Conservation (phyloP, 805 yeast genomes). For the Kuraishia ogatae region DNA sequence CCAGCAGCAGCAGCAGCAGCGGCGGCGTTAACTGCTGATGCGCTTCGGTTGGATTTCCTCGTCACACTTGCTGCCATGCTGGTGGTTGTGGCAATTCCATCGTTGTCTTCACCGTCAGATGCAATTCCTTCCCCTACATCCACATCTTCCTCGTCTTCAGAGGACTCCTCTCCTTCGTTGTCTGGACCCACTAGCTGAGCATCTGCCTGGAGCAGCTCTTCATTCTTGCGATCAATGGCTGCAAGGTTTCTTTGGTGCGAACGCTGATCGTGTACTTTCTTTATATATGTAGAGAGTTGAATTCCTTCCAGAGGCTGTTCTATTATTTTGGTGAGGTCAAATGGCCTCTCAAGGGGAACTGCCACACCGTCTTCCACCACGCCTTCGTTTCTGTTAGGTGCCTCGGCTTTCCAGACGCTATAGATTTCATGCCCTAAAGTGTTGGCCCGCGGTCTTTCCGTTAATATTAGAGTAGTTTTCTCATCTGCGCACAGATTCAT, state of each 20-base stretch:
- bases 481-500: constrained; percentile 53
- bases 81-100: constrained; percentile 11
- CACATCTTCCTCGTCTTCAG: constrained; percentile 12
- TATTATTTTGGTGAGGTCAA: constrained; percentile 28
- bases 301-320: constrained; percentile 43
- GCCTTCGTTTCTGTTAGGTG: constrained; percentile 25
- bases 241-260: constrained; percentile 25
- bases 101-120: constrained; percentile 23
- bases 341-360: constrained; percentile 38
- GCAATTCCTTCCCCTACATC: constrained; percentile 15
- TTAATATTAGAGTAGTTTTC: constrained; percentile 62
- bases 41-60: not conserved
- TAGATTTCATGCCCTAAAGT: constrained; percentile 44
- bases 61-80: constrained; percentile 10
- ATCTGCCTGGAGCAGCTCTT: constrained; percentile 23
- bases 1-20: not conserved
- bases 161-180: constrained; percentile 16
- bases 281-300: constrained; percentile 41
- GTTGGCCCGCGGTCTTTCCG: constrained; percentile 48
- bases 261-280: constrained; percentile 36
- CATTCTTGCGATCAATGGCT: constrained; percentile 22
- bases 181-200: constrained; percentile 24
- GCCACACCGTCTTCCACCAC: constrained; percentile 53
- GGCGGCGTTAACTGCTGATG: constrained; percentile 2
- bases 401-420: constrained; percentile 41